These are phyloP conservation scores for Termitomyces sp. DNA, from an alignment of 1,284 basidiomycete species.

Conservation along the genomic window DNA sequence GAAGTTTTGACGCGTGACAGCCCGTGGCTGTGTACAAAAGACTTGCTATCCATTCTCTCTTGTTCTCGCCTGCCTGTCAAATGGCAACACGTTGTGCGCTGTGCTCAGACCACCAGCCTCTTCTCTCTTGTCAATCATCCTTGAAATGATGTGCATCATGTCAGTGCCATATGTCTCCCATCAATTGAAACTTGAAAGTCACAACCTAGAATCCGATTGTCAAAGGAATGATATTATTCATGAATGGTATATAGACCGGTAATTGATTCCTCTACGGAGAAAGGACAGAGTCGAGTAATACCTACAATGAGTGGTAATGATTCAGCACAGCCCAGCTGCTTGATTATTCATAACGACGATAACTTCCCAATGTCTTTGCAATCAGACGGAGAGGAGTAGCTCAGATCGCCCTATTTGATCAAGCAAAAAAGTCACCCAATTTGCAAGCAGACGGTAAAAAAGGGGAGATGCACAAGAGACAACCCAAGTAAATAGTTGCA, in stretches of 20 bases:
- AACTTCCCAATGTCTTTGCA: no score
- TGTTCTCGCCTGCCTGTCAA: no score
- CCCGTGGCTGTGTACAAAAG: constrained; percentile 17
- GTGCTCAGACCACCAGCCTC: background rate
- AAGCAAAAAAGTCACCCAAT: no score
- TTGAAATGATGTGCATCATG: background rate
- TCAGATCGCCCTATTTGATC: background rate
- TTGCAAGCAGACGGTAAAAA: background rate
- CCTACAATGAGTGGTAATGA: no score
- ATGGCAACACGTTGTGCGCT: background rate
- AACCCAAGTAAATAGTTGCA: no score
- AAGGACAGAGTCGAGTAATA: no score
- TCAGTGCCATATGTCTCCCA: background rate
- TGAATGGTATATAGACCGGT: no score
- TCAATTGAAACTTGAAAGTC: background rate
- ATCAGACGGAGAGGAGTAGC: no score
- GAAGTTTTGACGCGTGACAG: constrained; percentile 18
- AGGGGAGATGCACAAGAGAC: no score
- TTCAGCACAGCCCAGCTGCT: no score
- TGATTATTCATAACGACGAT: background rate
- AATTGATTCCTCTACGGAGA: no score
- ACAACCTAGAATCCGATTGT: background rate
- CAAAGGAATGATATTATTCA: background rate
- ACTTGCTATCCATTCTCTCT: no score
- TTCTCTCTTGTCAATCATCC: background rate